Evolutionary conservation across 495 filamentous ascomycete species (phyloP).

Genomic region (Penicillium cataractarum): DNA sequence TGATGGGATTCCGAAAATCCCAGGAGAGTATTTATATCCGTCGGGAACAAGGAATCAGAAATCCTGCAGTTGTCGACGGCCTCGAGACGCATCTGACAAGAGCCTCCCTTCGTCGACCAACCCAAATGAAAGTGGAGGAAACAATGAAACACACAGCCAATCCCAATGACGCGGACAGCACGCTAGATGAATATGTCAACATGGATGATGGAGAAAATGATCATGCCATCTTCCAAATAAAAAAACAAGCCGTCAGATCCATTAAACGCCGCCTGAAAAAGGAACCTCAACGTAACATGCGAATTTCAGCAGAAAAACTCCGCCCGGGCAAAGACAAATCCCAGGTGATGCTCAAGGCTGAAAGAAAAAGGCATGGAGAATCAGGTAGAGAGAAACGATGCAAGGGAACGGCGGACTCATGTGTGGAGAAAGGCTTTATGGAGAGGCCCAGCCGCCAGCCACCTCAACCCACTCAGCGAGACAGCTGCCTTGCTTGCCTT

Average conservation of each 20-base stretch:
- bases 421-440: slow-evolving; percentile 39
- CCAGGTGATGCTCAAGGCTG: slow-evolving; percentile 42
- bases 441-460: slow-evolving; percentile 89
- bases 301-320: slow-evolving; percentile 45
- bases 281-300: slow-evolving; percentile 42
- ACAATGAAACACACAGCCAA: slow-evolving; percentile 24
- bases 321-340: slow-evolving; percentile 33
- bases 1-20: not conserved
- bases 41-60: slow-evolving; percentile 1
- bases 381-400: slow-evolving; percentile 36
- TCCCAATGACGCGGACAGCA: slow-evolving; percentile 42
- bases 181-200: slow-evolving; percentile 51
- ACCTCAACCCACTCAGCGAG: slow-evolving; percentile 97
- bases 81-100: slow-evolving; percentile 1
- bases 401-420: slow-evolving; percentile 31
- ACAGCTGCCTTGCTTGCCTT: slow-evolving; percentile 95
- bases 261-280: slow-evolving; percentile 49
- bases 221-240: slow-evolving; percentile 41
- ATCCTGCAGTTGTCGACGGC: not conserved
- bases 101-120: slow-evolving; percentile 13
- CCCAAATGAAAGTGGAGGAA: slow-evolving; percentile 18
- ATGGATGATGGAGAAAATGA: slow-evolving; percentile 41
- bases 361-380: slow-evolving; percentile 40
- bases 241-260: slow-evolving; percentile 49
- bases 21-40: slow-evolving; percentile 16